Evolutionary conservation across 1,139 yeast genomes (phyloP).

Genomic region (Schizosaccharomyces versatilis): DNA sequence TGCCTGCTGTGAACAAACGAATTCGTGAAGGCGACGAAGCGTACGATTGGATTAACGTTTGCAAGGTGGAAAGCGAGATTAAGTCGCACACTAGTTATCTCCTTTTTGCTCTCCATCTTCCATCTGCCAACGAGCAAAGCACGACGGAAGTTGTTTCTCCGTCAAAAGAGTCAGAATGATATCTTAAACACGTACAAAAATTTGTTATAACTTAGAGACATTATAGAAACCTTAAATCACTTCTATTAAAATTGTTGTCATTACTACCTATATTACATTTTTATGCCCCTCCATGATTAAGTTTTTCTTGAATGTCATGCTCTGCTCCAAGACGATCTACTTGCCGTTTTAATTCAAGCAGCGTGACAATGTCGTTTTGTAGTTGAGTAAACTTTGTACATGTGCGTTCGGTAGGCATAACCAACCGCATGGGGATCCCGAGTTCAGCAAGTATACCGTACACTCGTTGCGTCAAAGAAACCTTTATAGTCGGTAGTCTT

Average conservation of each 20-base stretch:
- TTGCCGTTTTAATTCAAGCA: conserved; percentile 69
- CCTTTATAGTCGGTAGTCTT: conserved; percentile 37
- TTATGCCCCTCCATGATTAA: not conserved
- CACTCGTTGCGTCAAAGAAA: conserved; percentile 58
- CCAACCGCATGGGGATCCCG: conserved; percentile 49
- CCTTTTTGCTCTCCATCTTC: conserved; percentile 43
- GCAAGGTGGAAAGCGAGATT: conserved; percentile 62
- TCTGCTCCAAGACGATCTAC: conserved; percentile 26
- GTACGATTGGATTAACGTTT: conserved; percentile 61
- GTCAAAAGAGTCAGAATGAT: not conserved
- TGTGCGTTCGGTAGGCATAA: conserved; percentile 75
- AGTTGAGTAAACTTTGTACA: conserved; percentile 61
- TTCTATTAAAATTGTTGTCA: no score
- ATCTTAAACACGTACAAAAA: not conserved
- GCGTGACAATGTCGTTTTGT: conserved; percentile 44
- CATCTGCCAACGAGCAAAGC: not conserved
- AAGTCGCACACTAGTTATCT: conserved; percentile 87
- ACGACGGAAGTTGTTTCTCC: not conserved
- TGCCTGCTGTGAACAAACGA: conserved; percentile 21
- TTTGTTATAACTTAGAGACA: not conserved
- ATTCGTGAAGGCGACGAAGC: conserved; percentile 68
- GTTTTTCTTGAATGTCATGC: not conserved
- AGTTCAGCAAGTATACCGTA: conserved; percentile 53
- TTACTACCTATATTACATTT: no score
- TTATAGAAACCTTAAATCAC: no score